A percentile compares a stretch with the other conserved stretches of the same genome.
phyloP scores from a whole-genome alignment of 2,329 filamentous ascomycete genomes.

The Microdochium trichocladiopsis region DNA sequence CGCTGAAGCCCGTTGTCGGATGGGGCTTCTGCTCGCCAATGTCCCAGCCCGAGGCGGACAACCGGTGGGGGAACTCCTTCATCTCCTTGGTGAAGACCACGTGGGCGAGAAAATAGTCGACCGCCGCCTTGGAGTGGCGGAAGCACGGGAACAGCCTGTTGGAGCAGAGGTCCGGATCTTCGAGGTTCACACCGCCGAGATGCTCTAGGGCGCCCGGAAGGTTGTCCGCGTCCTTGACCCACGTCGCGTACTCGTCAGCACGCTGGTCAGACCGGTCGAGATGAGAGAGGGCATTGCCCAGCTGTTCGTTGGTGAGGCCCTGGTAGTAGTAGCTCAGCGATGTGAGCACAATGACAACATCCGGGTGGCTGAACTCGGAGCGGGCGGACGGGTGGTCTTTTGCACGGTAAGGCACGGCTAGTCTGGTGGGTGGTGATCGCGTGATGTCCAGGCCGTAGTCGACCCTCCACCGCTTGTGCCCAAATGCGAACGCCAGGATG shows the following conservation, averaged over 20 bases:
- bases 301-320: conserved; percentile 42
- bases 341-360: conserved; percentile 49
- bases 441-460: conserved; percentile 50
- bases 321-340: conserved; percentile 48
- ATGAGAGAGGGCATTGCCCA: conserved; percentile 37
- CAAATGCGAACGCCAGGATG: conserved; percentile 44
- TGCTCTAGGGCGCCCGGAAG: conserved; percentile 29
- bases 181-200: conserved; percentile 48
- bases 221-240: conserved; percentile 28
- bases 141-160: conserved; percentile 45
- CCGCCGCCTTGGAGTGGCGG: conserved; percentile 38
- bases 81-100: conserved; percentile 56
- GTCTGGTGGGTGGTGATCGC: conserved; percentile 30
- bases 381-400: conserved; percentile 49
- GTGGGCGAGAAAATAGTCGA: conserved; percentile 57
- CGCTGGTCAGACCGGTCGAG: conserved; percentile 46
- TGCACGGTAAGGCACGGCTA: conserved; percentile 53
- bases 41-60: conserved; percentile 64
- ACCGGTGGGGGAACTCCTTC: conserved; percentile 55
- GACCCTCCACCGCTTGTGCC: conserved; percentile 56
- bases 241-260: conserved; percentile 39
- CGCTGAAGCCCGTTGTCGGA: conserved; percentile 60
- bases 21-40: conserved; percentile 38
- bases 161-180: conserved; percentile 41
- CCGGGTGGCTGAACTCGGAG: conserved; percentile 57